Evolutionary conservation across 140 eudicot genomes (phyloP).

Genomic region (Bidens hawaiensis): DNA sequence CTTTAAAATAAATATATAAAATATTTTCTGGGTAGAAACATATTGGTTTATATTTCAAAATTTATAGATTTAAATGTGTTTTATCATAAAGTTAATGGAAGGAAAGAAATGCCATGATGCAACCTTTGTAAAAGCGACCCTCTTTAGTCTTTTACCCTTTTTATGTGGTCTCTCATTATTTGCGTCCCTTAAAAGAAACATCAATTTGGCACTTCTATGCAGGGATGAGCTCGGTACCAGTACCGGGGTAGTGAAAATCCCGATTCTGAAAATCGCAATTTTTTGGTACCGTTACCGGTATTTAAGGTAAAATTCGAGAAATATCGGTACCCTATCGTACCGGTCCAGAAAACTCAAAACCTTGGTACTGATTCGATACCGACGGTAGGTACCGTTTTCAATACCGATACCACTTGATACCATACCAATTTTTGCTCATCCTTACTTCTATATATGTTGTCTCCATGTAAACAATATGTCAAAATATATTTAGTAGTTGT

Average conservation of each 20-base stretch:
- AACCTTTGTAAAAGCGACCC: slow-evolving; percentile 4
- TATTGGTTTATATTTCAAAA: not conserved
- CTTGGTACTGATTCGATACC: no score
- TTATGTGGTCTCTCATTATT: slow-evolving; percentile 14
- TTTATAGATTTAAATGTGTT: not conserved
- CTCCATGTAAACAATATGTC: not conserved
- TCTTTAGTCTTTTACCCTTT: slow-evolving; percentile 1
- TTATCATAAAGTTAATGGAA: not conserved
- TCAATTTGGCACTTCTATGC: not conserved
- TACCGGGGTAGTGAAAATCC: no score
- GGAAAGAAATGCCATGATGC: not conserved
- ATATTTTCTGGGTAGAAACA: not conserved
- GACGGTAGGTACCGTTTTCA: no score
- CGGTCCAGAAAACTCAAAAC: no score
- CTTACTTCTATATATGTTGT: no score
- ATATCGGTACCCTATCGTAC: no score
- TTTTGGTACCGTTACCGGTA: no score
- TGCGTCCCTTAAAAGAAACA: slow-evolving; percentile 20
- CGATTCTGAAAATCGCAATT: no score
- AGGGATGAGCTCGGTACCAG: no score
- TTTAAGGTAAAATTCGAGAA: no score
- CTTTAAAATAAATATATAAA: not conserved
- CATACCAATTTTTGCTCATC: no score
- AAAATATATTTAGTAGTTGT: not conserved
- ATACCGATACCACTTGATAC: no score